Evolutionary conservation across 805 yeast genomes (phyloP), one percentile per base, ranked within the genome.

Genomic region (Schwanniomyces pseudopolymorphus): DNA sequence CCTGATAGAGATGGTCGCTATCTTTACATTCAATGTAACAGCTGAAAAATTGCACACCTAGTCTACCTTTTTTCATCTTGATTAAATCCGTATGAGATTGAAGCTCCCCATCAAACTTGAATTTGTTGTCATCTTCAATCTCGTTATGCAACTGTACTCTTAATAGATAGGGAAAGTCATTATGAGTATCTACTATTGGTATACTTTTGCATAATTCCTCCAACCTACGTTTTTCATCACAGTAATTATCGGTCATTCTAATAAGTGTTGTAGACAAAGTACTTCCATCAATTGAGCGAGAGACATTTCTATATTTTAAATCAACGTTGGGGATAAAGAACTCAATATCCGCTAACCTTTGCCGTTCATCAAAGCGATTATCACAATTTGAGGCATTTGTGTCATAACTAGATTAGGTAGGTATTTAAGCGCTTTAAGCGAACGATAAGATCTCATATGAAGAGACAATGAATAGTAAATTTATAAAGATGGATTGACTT

Each of bases 1-100:
- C 77, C 40, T 67, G 67, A 43, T 69, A 74, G 4, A 69, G 55
- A 40, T 67, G 69, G 10, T 66, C 69, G n/a, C 57, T 59, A 42
- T 75, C 74, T 43, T 61, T 63, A 51, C 78, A 74, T 51, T 75
- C 80, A 38, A 76, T 72, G 58, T 60, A 78, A 39, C 78, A 75
- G 44, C 77, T 69, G 58, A 78, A 78, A 57, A 78, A 78, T 51
- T 79, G 83, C 24, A 75, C 56, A 0, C 83, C 83, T 11, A 78
- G 55, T 13, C 62, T 61, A 1, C 82, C 83, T 50, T 69, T 55
- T 35, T 63, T 57, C 64, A 78, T 60, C 28, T 65, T 61, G 2
- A 63, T 59, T 47, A 79, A 54, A 46, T 75, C 80, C 0, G 83
- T 78, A 41, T 76, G 79, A 22, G 72, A 61, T 1, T 65, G 61